phyloP scores from a whole-genome alignment of 2,329 filamentous ascomycete genomes.

The Colletotrichum sansevieriae region DNA sequence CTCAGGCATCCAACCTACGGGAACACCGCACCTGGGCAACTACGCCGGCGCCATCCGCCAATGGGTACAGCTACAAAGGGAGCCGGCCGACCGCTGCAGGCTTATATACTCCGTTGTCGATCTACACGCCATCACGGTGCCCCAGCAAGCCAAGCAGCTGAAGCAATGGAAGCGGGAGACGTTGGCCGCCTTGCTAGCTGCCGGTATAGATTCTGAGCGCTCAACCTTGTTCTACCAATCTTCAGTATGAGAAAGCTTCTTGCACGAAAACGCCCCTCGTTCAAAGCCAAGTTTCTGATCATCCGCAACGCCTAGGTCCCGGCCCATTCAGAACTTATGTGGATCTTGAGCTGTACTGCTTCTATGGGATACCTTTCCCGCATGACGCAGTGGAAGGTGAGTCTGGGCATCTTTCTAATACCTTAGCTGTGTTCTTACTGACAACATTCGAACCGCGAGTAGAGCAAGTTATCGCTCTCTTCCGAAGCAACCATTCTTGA shows the following conservation, averaged over 20 bases:
- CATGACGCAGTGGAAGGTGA: slow-evolving; percentile 99
- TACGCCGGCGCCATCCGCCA: slow-evolving; percentile 90
- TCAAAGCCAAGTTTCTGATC: slow-evolving; percentile 1
- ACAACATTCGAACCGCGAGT: background rate
- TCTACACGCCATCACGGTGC: slow-evolving; percentile 89
- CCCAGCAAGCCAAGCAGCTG: slow-evolving; percentile 74
- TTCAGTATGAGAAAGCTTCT: slow-evolving; percentile 54
- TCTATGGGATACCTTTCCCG: slow-evolving; percentile 93
- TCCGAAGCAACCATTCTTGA: slow-evolving; percentile 71
- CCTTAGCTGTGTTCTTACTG: background rate
- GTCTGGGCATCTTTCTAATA: slow-evolving; percentile 16
- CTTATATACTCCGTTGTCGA: slow-evolving; percentile 92
- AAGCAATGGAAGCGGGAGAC: slow-evolving; percentile 77
- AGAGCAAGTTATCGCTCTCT: slow-evolving; percentile 80
- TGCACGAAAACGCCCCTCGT: background rate
- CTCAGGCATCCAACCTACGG: slow-evolving; percentile 97
- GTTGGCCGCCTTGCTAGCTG: slow-evolving; percentile 83
- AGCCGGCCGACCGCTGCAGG: slow-evolving; percentile 66
- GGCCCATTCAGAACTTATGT: slow-evolving; percentile 92
- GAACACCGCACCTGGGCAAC: slow-evolving; percentile 93
- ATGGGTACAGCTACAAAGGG: slow-evolving; percentile 86
- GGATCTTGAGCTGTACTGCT: slow-evolving; percentile 93
- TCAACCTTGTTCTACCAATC: slow-evolving; percentile 88
- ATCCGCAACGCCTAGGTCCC: slow-evolving; percentile 65
- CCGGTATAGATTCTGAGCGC: slow-evolving; percentile 84